Evolutionary conservation across 208 protist genomes (phyloP).

Genomic region (Acanthamoeba divionensis): DNA sequence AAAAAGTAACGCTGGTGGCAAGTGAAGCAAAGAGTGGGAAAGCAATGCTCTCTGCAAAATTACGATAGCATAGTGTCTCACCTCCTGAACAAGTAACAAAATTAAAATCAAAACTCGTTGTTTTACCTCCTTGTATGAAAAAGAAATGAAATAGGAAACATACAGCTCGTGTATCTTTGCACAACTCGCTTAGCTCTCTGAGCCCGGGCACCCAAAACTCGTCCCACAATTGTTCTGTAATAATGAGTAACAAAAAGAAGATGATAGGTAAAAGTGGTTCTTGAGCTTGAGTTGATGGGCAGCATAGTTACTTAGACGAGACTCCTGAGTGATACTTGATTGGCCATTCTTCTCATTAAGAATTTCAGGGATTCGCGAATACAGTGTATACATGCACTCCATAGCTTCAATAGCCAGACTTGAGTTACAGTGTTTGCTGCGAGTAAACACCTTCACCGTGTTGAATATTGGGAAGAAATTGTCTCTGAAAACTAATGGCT

Average conservation of each 20-base stretch:
- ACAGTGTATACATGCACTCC: not conserved
- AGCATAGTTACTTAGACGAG: no score
- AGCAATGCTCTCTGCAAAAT: slow-evolving; percentile 21
- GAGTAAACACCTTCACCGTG: not conserved
- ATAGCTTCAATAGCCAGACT: not conserved
- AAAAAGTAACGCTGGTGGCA: not conserved
- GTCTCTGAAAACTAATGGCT: not conserved
- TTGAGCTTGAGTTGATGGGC: no score
- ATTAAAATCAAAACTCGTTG: not conserved
- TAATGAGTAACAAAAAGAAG: not conserved
- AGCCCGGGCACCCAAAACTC: slow-evolving; percentile 13
- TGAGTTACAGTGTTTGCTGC: not conserved
- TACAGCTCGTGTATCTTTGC: not conserved
- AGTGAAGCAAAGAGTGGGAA: not conserved
- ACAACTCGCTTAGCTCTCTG: not conserved
- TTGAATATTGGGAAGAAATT: slow-evolving; percentile 23
- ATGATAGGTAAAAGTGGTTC: not conserved
- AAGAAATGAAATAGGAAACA: not conserved
- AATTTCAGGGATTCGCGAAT: not conserved
- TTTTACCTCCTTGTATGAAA: no score
- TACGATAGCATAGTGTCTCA: slow-evolving; percentile 40
- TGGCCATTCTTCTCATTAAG: no score
- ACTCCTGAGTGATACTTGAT: no score
- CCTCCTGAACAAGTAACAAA: not conserved
- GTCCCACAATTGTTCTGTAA: not conserved